phyloP scores from a whole-genome alignment of 352 stramenopile genomes.

The Phytophthora sp. region DNA sequence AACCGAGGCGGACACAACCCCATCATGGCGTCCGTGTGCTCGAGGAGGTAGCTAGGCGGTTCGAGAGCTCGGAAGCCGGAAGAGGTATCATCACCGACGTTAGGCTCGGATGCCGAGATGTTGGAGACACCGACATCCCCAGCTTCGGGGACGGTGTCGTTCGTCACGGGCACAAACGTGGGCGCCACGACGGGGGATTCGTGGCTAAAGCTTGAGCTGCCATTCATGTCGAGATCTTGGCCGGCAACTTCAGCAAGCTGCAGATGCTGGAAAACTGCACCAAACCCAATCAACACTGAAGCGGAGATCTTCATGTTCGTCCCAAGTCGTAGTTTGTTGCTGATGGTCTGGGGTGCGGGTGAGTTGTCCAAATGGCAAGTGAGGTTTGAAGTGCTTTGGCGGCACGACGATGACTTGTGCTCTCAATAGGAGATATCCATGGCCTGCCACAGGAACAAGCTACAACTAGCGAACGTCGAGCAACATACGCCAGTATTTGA shows the following conservation, averaged over 20 bases:
- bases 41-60: constrained; percentile 46
- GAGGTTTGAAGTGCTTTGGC: constrained; percentile 14
- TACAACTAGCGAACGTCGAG: constrained; percentile 13
- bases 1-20: constrained; percentile 61
- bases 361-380: constrained; percentile 43
- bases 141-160: constrained; percentile 4
- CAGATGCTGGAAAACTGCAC: constrained; percentile 27
- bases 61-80: constrained; percentile 32
- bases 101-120: constrained; percentile 10
- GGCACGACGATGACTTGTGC: not conserved
- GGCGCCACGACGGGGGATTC: constrained; percentile 21
- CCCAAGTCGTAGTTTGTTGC: constrained; percentile 9
- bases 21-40: constrained; percentile 60
- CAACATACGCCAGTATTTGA: constrained; percentile 13
- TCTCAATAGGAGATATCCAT: not conserved
- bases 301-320: constrained; percentile 38
- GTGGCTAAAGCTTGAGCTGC: constrained; percentile 20
- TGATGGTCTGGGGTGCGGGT: constrained; percentile 17
- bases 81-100: constrained; percentile 13
- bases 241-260: constrained; percentile 18
- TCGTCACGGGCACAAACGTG: constrained; percentile 12
- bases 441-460: not conserved
- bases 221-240: constrained; percentile 20
- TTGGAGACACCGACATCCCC: constrained; percentile 1
- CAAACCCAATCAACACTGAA: constrained; percentile 26